Evolutionary conservation across 1,139 yeast species (phyloP).

Genomic region (Geotrichum reessii): DNA sequence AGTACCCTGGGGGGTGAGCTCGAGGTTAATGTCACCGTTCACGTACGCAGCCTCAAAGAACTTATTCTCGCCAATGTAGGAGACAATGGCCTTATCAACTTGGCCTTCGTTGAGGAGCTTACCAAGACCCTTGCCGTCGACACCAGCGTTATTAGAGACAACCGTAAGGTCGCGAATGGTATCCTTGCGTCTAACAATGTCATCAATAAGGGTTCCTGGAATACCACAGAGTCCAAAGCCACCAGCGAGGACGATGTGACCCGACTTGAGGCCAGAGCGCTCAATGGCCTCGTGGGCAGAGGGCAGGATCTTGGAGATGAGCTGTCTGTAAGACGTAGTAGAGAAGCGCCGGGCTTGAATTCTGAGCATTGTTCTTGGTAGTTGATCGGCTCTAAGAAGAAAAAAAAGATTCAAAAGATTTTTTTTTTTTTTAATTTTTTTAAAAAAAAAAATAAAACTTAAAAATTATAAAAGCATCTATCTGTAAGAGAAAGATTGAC

Average conservation of each 20-base stretch:
- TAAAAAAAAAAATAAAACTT: neutral
- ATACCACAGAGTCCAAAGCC: conserved; percentile 49
- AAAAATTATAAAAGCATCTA: no score
- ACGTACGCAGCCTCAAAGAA: conserved; percentile 41
- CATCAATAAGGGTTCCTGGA: conserved; percentile 44
- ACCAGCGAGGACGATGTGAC: conserved; percentile 40
- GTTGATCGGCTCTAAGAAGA: no score
- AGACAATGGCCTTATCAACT: conserved; percentile 42
- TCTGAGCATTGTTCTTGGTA: neutral
- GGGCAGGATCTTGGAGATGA: conserved; percentile 11
- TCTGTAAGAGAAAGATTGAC: neutral
- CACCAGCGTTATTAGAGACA: conserved; percentile 49
- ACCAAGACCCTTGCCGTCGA: conserved; percentile 45
- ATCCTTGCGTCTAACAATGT: conserved; percentile 33
- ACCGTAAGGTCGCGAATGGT: conserved; percentile 40
- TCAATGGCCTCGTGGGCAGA: conserved; percentile 16
- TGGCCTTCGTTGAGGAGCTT: conserved; percentile 42
- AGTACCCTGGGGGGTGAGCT: conserved; percentile 49
- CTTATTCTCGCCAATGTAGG: conserved; percentile 46
- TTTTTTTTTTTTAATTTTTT: no score
- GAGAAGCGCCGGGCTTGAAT: neutral
- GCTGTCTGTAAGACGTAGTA: neutral
- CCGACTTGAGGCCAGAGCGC: conserved; percentile 17
- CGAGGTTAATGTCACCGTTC: conserved; percentile 43
- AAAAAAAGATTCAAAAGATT: no score